Evolutionary conservation across 352 stramenopile species (phyloP).

Genomic region (Phytophthora fragariaefolia): DNA sequence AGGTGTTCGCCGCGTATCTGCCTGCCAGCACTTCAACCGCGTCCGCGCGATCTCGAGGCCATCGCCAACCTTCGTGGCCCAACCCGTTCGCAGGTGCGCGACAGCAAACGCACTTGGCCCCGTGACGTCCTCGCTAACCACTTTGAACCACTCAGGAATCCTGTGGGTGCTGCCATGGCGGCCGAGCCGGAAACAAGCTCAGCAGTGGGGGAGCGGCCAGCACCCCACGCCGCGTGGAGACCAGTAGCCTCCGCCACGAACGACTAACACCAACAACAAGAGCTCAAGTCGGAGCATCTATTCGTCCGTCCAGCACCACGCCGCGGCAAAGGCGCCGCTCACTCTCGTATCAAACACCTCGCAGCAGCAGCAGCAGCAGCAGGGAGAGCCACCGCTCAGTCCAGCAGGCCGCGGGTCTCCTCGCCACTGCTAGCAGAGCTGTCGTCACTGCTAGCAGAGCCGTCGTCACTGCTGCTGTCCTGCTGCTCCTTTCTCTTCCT

Average conservation of each 20-base stretch:
- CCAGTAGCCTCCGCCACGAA: neutral
- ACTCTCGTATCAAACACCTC: conserved; percentile 19
- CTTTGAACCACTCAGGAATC: conserved; percentile 54
- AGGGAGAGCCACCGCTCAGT: too few species aligned
- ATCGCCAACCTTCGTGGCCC: conserved; percentile 40
- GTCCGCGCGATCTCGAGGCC: neutral
- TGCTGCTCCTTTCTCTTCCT: conserved; percentile 17
- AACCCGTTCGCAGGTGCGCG: conserved; percentile 52
- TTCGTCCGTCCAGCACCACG: neutral
- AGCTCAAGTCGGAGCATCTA: conserved; percentile 20
- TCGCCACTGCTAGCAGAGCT: conserved; percentile 33
- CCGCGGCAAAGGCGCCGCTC: neutral
- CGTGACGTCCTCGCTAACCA: neutral
- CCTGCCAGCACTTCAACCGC: neutral
- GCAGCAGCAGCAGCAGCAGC: too few species aligned
- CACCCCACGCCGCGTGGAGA: neutral
- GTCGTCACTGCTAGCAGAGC: too few species aligned
- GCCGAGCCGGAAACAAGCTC: conserved; percentile 23
- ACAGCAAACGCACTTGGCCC: neutral
- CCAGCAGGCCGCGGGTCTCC: conserved; percentile 63
- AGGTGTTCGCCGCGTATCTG: conserved; percentile 53
- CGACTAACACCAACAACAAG: conserved; percentile 14
- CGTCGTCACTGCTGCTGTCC: conserved; percentile 21
- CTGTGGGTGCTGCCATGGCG: conserved; percentile 70
- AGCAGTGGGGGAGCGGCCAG: conserved; percentile 33